Percentiles rank a stretch among this genome's conserved stretches.
phyloP scores from a whole-genome alignment of 2,329 filamentous ascomycete species.

The Aureobasidium sp. region DNA sequence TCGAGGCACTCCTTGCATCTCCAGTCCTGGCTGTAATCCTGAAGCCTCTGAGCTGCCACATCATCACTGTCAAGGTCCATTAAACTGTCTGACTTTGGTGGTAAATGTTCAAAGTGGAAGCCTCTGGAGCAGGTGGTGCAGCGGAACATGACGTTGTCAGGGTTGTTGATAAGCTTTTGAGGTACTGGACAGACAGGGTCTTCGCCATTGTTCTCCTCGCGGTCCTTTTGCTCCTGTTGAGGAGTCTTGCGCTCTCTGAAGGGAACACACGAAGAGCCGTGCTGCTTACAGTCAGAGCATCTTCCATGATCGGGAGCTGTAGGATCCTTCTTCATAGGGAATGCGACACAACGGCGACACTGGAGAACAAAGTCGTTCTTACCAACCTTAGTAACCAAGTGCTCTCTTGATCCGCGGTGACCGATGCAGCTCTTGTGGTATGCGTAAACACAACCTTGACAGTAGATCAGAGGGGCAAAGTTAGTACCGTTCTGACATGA shows the following conservation, averaged over 20 bases:
- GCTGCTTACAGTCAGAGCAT: conserved; percentile 60
- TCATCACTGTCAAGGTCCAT: conserved; percentile 39
- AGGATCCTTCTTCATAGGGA: conserved; percentile 57
- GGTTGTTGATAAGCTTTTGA: conserved; percentile 60
- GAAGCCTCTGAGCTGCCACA: conserved; percentile 52
- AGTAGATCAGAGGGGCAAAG: conserved; percentile 68
- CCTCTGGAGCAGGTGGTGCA: conserved; percentile 67
- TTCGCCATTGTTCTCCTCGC: conserved; percentile 66
- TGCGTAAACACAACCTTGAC: conserved; percentile 78
- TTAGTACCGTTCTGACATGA: conserved; percentile 54
- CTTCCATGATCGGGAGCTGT: conserved; percentile 59
- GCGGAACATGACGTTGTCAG: conserved; percentile 69
- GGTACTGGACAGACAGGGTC: conserved; percentile 65
- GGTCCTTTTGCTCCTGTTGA: conserved; percentile 73
- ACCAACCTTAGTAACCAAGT: conserved; percentile 77
- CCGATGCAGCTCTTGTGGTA: conserved; percentile 83
- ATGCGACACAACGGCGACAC: conserved; percentile 73
- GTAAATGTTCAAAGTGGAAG: conserved; percentile 79
- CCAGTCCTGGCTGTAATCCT: conserved; percentile 68
- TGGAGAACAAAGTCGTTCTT: conserved; percentile 76
- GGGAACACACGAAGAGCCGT: conserved; percentile 61
- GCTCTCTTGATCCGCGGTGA: conserved; percentile 63
- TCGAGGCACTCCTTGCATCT: conserved; percentile 69
- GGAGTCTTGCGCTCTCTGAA: conserved; percentile 66
- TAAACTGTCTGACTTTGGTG: conserved; percentile 38